Evolutionary conservation across 192 early-diverging fungal genomes (phyloP).

Genomic region (Geosiphon pyriformis): DNA sequence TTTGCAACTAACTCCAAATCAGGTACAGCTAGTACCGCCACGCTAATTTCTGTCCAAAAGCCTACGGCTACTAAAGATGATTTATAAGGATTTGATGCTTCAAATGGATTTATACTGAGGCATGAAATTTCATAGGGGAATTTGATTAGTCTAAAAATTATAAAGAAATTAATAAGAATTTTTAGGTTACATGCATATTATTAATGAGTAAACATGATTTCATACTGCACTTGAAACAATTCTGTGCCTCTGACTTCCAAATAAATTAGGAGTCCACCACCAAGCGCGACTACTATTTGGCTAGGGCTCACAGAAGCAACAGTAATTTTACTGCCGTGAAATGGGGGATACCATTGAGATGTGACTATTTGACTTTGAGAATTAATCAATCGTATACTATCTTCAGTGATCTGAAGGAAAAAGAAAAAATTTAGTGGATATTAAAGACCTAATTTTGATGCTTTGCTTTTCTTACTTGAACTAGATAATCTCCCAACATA

Average conservation of each 20-base stretch:
- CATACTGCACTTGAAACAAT: conserved; percentile 41
- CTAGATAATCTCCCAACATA: conserved; percentile 37
- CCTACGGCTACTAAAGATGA: conserved; percentile 62
- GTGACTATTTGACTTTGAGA: conserved; percentile 30
- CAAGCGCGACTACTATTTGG: conserved; percentile 55
- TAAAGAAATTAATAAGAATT: background rate
- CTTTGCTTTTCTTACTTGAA: conserved; percentile 48
- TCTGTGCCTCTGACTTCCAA: conserved; percentile 44
- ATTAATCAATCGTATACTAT: conserved; percentile 45
- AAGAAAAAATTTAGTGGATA: conserved; percentile 2
- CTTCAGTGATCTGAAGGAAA: conserved; percentile 43
- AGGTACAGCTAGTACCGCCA: conserved; percentile 55
- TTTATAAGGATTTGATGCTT: conserved; percentile 15
- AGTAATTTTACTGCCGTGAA: conserved; percentile 38
- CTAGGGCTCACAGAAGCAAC: conserved; percentile 49
- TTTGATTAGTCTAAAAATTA: conserved; percentile 31
- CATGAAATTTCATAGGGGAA: conserved; percentile 71
- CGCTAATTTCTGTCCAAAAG: conserved; percentile 64
- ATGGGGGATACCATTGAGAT: conserved; percentile 47
- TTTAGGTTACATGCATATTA: too few species aligned
- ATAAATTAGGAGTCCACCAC: conserved; percentile 48
- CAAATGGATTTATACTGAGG: conserved; percentile 56
- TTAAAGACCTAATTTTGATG: background rate
- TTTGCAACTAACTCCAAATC: conserved; percentile 41
- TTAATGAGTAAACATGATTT: background rate